A percentile compares a stretch with the other conserved stretches of the same genome.
Evolutionary conservation across 495 filamentous ascomycete species (phyloP).

Genomic region (Cercophora scortea): DNA sequence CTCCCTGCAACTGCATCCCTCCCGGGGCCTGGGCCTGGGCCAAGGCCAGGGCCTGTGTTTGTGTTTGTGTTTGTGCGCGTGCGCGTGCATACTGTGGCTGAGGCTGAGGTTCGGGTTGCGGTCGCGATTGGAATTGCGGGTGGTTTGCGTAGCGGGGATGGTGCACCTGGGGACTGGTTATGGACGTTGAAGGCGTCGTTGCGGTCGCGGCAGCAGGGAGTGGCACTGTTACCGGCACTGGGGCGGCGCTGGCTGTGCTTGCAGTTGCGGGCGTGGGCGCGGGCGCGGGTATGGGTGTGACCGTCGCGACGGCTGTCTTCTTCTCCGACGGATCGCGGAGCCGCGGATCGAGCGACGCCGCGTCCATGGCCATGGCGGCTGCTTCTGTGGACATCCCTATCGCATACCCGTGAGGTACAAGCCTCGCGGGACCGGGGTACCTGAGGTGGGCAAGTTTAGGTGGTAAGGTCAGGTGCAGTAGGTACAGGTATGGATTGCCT

Average conservation of each 20-base stretch:
- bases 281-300: not conserved
- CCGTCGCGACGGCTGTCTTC: not conserved
- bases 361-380: conserved; percentile 8
- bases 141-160: not conserved
- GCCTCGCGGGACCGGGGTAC: too few relatives aligned
- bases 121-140: not conserved
- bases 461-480: too few relatives aligned
- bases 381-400: not conserved
- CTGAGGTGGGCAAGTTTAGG: too few relatives aligned
- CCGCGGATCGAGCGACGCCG: conserved; percentile 13
- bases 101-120: not conserved
- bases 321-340: conserved; percentile 3
- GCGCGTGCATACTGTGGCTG: not conserved
- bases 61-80: not conserved
- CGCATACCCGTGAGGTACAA: too few relatives aligned
- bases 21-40: not conserved
- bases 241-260: not conserved
- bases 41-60: not conserved
- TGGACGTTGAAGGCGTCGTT: not conserved
- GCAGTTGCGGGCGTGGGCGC: not conserved
- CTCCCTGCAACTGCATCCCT: too few relatives aligned
- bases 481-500: too few relatives aligned
- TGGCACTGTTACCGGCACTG: not conserved
- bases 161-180: not conserved
- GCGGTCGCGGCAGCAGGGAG: not conserved